phyloP scores from a whole-genome alignment of 352 stramenopile genomes.

The Phytophthora fragariaefolia region DNA sequence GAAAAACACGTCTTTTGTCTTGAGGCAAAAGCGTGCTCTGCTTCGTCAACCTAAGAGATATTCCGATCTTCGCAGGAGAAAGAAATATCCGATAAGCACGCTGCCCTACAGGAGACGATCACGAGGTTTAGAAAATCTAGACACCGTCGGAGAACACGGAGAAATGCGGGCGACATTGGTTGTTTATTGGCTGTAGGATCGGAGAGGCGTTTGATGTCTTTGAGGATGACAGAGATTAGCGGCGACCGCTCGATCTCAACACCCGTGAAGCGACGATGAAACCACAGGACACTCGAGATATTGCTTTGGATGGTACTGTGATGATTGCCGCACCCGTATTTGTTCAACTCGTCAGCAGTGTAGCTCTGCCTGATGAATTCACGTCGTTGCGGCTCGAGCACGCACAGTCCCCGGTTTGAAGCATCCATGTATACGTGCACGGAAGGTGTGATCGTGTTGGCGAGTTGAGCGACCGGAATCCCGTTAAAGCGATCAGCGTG shows the following conservation, averaged over 20 bases:
- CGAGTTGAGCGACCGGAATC: conserved; percentile 17
- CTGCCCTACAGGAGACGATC: neutral
- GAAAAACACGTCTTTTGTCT: conserved; percentile 18
- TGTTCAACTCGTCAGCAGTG: neutral
- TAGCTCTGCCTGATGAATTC: conserved; percentile 23
- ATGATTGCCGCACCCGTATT: conserved; percentile 4
- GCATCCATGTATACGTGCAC: conserved; percentile 35
- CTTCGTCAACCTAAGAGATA: neutral
- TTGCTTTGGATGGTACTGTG: conserved; percentile 11
- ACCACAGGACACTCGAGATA: neutral
- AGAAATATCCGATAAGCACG: neutral
- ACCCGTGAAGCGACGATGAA: neutral
- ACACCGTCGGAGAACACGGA: neutral
- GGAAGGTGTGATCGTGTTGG: neutral
- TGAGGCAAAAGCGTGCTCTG: conserved; percentile 25
- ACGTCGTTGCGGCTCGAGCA: conserved; percentile 2
- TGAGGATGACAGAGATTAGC: neutral
- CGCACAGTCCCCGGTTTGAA: conserved; percentile 15
- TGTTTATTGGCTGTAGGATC: neutral
- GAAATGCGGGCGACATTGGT: neutral
- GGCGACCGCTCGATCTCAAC: neutral
- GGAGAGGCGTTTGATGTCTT: neutral
- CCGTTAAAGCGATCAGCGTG: conserved; percentile 3
- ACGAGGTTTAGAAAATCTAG: neutral
- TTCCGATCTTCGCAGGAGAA: conserved; percentile 1